These are phyloP conservation scores for Penicillium verrucosum DNA, from an alignment of 2,329 filamentous ascomycete species.

Conservation along the genomic window DNA sequence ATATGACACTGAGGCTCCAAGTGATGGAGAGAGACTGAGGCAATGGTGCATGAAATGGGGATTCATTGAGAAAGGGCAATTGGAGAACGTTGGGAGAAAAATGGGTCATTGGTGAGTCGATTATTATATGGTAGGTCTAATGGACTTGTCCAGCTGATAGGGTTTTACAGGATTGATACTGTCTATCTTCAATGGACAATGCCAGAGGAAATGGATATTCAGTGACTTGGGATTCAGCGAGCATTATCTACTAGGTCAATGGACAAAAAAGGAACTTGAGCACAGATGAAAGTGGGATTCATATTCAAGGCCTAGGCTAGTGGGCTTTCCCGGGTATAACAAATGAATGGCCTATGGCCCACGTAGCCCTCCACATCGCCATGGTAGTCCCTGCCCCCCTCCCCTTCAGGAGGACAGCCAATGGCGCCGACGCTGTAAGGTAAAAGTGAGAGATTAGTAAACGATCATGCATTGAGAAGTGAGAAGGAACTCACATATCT, in stretches of 20 bases:
- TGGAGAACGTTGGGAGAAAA: slow-evolving; percentile 41
- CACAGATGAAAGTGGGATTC: not conserved
- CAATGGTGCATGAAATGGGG: slow-evolving; percentile 41
- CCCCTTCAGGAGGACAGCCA: no score
- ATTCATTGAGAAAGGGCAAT: slow-evolving; percentile 38
- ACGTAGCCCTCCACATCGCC: not conserved
- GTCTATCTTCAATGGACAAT: slow-evolving; percentile 15
- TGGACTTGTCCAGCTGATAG: not conserved
- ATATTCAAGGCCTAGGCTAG: not conserved
- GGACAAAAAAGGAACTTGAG: not conserved
- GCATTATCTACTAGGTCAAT: not conserved
- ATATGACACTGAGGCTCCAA: slow-evolving; percentile 34
- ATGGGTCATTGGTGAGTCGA: slow-evolving; percentile 33
- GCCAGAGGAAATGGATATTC: not conserved
- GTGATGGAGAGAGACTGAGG: slow-evolving; percentile 32
- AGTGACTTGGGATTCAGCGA: not conserved
- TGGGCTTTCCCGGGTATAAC: not conserved
- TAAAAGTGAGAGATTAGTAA: no score
- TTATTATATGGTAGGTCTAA: not conserved
- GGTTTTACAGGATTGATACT: slow-evolving; percentile 13
- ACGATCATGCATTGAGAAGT: no score
- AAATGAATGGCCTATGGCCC: not conserved
- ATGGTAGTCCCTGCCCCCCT: no score
- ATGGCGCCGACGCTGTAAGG: no score
- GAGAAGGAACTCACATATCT: no score